Percentiles rank a stretch among this genome's conserved stretches.
phyloP scores from a whole-genome alignment of 331 rosid genomes.

The Dryas integrifolia region DNA sequence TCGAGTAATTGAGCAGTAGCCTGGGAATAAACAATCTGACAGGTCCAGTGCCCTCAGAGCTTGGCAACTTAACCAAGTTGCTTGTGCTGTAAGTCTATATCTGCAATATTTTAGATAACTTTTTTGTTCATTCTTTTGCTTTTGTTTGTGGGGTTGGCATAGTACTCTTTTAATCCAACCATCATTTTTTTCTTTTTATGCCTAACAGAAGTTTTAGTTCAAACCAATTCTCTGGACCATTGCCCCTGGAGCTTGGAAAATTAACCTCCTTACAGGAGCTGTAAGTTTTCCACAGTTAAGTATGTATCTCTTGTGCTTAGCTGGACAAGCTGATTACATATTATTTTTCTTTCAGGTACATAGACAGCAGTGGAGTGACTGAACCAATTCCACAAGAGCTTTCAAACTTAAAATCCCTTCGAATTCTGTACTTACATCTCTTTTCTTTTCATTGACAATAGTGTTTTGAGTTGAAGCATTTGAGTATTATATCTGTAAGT shows the following conservation, averaged over 20 bases:
- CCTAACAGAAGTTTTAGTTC: conserved; percentile 38
- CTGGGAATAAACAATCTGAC: conserved; percentile 41
- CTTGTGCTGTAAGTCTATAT: conserved; percentile 28
- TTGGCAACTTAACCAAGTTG: conserved; percentile 34
- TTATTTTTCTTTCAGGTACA: conserved; percentile 28
- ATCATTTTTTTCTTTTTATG: not conserved
- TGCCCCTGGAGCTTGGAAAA: conserved; percentile 29
- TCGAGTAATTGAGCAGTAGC: conserved; percentile 34
- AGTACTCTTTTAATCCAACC: not conserved
- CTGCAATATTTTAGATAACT: not conserved
- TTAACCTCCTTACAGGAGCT: conserved; percentile 29
- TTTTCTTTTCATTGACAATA: not conserved
- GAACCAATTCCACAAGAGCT: conserved; percentile 42
- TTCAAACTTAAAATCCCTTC: conserved; percentile 35
- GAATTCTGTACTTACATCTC: conserved; percentile 23
- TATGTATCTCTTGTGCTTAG: not conserved
- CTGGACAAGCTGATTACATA: not conserved
- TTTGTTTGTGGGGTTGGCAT: not conserved
- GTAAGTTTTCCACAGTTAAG: conserved; percentile 18
- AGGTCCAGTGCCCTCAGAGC: conserved; percentile 35
- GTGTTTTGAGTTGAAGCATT: not conserved
- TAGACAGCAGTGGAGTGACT: conserved; percentile 41
- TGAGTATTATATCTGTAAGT: not conserved
- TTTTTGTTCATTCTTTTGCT: not conserved
- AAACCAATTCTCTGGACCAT: conserved; percentile 32